Evolutionary conservation across 1,139 yeast species (phyloP).

Genomic region (Spathaspora sp.): DNA sequence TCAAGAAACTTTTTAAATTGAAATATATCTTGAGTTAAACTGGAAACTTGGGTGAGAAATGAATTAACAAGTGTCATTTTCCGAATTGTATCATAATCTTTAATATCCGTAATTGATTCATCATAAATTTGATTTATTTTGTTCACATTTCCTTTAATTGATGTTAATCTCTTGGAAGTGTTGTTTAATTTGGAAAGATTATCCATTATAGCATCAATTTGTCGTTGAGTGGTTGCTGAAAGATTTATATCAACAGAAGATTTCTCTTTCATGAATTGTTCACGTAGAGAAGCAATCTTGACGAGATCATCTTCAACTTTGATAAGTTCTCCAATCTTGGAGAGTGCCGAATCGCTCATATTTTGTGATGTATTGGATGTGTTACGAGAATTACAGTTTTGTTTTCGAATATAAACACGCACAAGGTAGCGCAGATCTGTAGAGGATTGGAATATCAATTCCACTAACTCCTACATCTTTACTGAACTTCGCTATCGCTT

Average conservation of each 20-base stretch:
- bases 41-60: conserved; percentile 67
- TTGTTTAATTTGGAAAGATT: conserved; percentile 38
- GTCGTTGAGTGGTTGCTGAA: conserved; percentile 60
- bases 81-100: conserved; percentile 58
- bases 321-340: conserved; percentile 45
- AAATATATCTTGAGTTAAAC: conserved; percentile 63
- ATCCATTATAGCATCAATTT: conserved; percentile 51
- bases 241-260: conserved; percentile 71
- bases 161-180: conserved; percentile 41
- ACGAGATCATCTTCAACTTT: conserved; percentile 58
- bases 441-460: too few relatives aligned
- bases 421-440: background rate
- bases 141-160: conserved; percentile 53
- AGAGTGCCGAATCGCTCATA: conserved; percentile 48
- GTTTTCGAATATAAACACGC: background rate
- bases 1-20: conserved; percentile 53
- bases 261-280: conserved; percentile 67
- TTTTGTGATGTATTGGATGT: too few relatives aligned
- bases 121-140: conserved; percentile 58
- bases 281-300: conserved; percentile 53
- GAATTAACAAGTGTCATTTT: conserved; percentile 68
- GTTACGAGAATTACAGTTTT: too few relatives aligned
- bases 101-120: conserved; percentile 51
- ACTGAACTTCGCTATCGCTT: background rate
- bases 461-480: too few relatives aligned